Evolutionary conservation across 179 eudicot genomes (phyloP).

Genomic region (Corrigiola litoralis): DNA sequence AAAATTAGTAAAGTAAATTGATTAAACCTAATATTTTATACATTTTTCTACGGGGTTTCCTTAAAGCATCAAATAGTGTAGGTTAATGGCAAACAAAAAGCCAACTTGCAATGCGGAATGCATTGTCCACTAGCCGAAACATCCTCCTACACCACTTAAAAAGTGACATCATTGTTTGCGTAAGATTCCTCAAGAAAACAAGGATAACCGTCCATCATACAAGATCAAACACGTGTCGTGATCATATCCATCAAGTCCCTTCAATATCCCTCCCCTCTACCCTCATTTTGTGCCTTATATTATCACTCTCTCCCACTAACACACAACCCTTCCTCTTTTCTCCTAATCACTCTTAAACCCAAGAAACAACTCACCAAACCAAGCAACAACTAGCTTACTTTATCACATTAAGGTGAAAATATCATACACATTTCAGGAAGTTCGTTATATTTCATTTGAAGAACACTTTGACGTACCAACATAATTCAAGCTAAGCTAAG

Average conservation of each 20-base stretch:
- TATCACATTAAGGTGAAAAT: neutral
- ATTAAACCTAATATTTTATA: neutral
- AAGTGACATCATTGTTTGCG: constrained; percentile 20
- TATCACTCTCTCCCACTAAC: constrained; percentile 7
- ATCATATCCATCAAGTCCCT: neutral
- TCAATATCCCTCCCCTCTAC: neutral
- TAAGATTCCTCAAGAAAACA: constrained; percentile 5
- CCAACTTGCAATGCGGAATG: constrained; percentile 22
- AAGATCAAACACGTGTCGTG: constrained; percentile 8
- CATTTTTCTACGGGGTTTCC: constrained; percentile 1
- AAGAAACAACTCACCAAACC: neutral
- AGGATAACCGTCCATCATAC: constrained; percentile 14
- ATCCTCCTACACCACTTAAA: constrained; percentile 11
- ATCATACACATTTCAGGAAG: too few relatives aligned
- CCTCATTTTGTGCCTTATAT: constrained; percentile 13
- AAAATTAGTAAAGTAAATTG: neutral
- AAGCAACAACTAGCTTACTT: too few relatives aligned
- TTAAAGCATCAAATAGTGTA: constrained; percentile 25
- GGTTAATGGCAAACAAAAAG: constrained; percentile 41
- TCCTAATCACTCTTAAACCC: neutral
- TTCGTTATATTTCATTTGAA: too few relatives aligned
- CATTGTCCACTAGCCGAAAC: constrained; percentile 29
- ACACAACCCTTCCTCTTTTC: constrained; percentile 20
- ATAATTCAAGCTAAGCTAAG: too few relatives aligned
- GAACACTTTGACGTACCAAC: too few relatives aligned